Conservation (phyloP, 345 rosid species). For the Gossypium herbaceum region DNA sequence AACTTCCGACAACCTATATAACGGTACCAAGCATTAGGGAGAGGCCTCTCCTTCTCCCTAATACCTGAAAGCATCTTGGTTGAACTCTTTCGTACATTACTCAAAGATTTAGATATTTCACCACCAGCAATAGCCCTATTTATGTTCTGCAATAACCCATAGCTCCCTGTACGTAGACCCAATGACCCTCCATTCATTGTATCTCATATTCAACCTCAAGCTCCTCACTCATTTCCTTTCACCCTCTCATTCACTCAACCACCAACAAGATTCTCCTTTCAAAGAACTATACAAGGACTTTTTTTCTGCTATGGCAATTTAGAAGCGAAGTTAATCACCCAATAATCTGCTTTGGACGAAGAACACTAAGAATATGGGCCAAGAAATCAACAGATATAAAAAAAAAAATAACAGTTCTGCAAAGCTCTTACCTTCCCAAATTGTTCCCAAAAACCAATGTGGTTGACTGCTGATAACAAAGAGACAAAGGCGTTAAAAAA, state of each 20-base stretch:
- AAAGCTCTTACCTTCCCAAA: conserved; percentile 1
- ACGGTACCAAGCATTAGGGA: conserved; percentile 50
- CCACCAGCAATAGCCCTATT: conserved; percentile 10
- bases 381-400: background rate
- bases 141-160: conserved; percentile 49
- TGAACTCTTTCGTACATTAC: conserved; percentile 32
- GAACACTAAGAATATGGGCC: background rate
- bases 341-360: background rate
- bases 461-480: background rate
- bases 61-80: conserved; percentile 46
- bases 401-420: background rate
- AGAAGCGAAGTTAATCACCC: conserved; percentile 9
- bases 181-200: conserved; percentile 77
- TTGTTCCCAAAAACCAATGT: background rate
- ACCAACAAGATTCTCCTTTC: conserved; percentile 11
- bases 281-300: background rate
- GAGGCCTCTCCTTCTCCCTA: conserved; percentile 67
- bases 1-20: conserved; percentile 53
- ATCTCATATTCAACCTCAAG: conserved; percentile 38
- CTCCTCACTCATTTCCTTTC: conserved; percentile 29
- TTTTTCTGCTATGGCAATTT: background rate
- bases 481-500: background rate
- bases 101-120: conserved; percentile 24
- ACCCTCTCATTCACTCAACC: conserved; percentile 24
- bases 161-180: conserved; percentile 54